These are phyloP conservation scores for Mollisiaceae sp. DNA, from an alignment of 2,329 filamentous ascomycete genomes.

Conservation along the genomic window DNA sequence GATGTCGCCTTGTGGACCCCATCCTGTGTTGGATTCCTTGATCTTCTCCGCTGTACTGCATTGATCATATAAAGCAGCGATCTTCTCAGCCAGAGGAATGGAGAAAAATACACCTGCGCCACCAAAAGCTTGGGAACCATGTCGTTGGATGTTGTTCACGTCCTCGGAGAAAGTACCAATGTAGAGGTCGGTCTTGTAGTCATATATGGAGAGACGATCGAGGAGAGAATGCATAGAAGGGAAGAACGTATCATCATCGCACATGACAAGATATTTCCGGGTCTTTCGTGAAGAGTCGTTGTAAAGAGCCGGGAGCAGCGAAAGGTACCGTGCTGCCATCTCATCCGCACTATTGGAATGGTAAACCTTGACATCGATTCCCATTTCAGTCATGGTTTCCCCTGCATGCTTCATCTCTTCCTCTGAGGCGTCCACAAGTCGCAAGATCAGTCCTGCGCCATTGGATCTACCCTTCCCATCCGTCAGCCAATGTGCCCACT, in stretches of 20 bases:
- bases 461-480: slow-evolving; percentile 60
- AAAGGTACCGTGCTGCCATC: slow-evolving; percentile 64
- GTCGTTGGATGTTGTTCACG: slow-evolving; percentile 39
- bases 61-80: slow-evolving; percentile 51
- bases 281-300: slow-evolving; percentile 53
- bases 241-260: slow-evolving; percentile 44
- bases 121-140: slow-evolving; percentile 43
- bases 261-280: slow-evolving; percentile 48
- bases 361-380: slow-evolving; percentile 63
- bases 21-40: slow-evolving; percentile 59
- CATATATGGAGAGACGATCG: slow-evolving; percentile 32
- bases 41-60: slow-evolving; percentile 58
- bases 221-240: slow-evolving; percentile 41
- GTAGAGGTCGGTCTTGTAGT: slow-evolving; percentile 37
- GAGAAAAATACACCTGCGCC: slow-evolving; percentile 43
- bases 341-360: slow-evolving; percentile 57
- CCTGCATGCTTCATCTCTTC: slow-evolving; percentile 56
- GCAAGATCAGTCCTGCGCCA: slow-evolving; percentile 59
- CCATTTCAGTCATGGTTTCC: slow-evolving; percentile 52
- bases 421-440: slow-evolving; percentile 58
- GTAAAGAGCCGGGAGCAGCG: slow-evolving; percentile 59
- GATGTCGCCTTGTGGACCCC: slow-evolving; percentile 53
- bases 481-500: slow-evolving; percentile 66
- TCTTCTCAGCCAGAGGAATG: slow-evolving; percentile 50
- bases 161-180: slow-evolving; percentile 43